Percentiles rank a stretch among this genome's conserved stretches.
Conservation (phyloP, 2,329 filamentous ascomycete genomes). For the Ramichloridium luteum region DNA sequence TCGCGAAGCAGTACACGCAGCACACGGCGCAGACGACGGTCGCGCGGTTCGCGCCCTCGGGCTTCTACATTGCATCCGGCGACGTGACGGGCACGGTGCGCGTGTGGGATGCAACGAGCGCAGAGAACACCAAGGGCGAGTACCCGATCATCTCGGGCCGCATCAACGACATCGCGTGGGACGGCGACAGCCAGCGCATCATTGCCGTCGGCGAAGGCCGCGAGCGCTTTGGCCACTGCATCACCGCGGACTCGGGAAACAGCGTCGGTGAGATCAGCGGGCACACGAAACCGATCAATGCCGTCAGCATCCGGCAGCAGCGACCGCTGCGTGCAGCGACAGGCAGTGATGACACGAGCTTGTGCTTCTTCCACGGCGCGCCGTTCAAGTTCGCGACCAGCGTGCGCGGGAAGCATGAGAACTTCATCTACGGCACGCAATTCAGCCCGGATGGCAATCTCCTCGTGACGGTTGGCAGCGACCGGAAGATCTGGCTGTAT, state of each 20-base stretch:
- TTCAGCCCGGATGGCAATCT: slow-evolving; percentile 79
- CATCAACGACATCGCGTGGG: slow-evolving; percentile 95
- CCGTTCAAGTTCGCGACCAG: slow-evolving; percentile 96
- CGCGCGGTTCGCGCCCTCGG: slow-evolving; percentile 84
- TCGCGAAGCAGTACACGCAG: slow-evolving; percentile 79
- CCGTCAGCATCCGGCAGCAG: slow-evolving; percentile 78
- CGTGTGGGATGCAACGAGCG: slow-evolving; percentile 81
- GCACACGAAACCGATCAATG: slow-evolving; percentile 82
- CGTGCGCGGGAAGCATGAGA: slow-evolving; percentile 64
- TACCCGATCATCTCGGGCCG: slow-evolving; percentile 89
- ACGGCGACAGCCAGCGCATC: slow-evolving; percentile 89
- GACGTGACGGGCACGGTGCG: slow-evolving; percentile 74
- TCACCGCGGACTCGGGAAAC: slow-evolving; percentile 92
- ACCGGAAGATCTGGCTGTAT: slow-evolving; percentile 84
- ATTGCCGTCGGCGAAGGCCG: slow-evolving; percentile 94
- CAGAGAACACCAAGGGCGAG: slow-evolving; percentile 83
- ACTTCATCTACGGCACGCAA: slow-evolving; percentile 75
- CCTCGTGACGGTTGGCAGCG: slow-evolving; percentile 83
- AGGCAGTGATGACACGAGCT: slow-evolving; percentile 74
- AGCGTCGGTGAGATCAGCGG: slow-evolving; percentile 88
- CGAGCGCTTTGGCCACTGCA: slow-evolving; percentile 84
- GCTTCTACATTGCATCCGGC: slow-evolving; percentile 88
- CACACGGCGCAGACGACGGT: slow-evolving; percentile 85
- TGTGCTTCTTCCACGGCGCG: slow-evolving; percentile 86
- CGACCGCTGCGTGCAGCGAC: slow-evolving; percentile 85